phyloP scores from a whole-genome alignment of 192 early-diverging fungal species.

The Entophlyctis luteolus region DNA sequence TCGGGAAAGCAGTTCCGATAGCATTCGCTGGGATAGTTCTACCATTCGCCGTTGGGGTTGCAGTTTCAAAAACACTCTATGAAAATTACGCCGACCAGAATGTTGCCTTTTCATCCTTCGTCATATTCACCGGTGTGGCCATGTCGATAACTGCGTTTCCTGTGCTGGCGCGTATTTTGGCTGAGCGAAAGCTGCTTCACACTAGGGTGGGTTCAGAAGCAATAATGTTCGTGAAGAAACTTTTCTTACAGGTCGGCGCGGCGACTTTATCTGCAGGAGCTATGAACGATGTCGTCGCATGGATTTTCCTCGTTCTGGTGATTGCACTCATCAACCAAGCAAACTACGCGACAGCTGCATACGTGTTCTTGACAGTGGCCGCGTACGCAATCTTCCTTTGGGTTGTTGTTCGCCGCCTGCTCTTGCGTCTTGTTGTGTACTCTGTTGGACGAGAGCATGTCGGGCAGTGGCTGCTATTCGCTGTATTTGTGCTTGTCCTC shows the following conservation, averaged over 20 bases:
- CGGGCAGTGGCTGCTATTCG: slow-evolving; percentile 58
- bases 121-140: slow-evolving; percentile 80
- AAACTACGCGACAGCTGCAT: slow-evolving; percentile 61
- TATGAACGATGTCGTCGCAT: slow-evolving; percentile 76
- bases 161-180: slow-evolving; percentile 84
- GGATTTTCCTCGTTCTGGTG: slow-evolving; percentile 56
- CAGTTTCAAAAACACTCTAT: slow-evolving; percentile 67
- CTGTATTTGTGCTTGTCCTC: slow-evolving; percentile 67
- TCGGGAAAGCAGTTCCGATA: slow-evolving; percentile 43
- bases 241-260: slow-evolving; percentile 64
- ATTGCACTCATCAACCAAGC: slow-evolving; percentile 76
- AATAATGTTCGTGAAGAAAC: background rate
- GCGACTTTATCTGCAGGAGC: slow-evolving; percentile 76
- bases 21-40: slow-evolving; percentile 71
- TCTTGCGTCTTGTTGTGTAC: slow-evolving; percentile 28
- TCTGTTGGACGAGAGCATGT: slow-evolving; percentile 2
- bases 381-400: slow-evolving; percentile 69
- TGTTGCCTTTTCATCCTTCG: slow-evolving; percentile 58
- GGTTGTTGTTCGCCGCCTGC: slow-evolving; percentile 62
- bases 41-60: slow-evolving; percentile 72
- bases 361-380: slow-evolving; percentile 65
- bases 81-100: slow-evolving; percentile 23
- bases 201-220: background rate
- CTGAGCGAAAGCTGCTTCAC: slow-evolving; percentile 72
- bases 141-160: slow-evolving; percentile 92